Evolutionary conservation across 2,329 filamentous ascomycete species (phyloP), one percentile per base, ranked within the genome.

Genomic region (Annulohypoxylon truncatum): DNA sequence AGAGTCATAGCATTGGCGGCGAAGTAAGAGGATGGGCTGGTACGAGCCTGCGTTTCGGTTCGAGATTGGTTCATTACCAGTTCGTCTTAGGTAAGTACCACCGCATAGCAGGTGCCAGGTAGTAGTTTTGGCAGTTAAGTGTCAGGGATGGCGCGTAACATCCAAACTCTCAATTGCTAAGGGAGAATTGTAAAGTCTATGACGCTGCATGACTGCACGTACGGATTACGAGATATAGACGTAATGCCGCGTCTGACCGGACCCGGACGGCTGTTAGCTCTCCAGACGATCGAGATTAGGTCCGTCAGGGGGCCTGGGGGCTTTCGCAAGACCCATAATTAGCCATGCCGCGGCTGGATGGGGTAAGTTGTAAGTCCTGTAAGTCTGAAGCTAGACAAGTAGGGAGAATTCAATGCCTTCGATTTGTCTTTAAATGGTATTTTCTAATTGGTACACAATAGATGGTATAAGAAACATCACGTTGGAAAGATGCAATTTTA

Each of bases 221-320:
- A 65, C 48, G 52, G 56, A 47, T 64, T 65, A 65, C 61, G 54
- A 56, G 54, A 26, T 18, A 22, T 9, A 38, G 61, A 68, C 65
- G 65, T 65, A 68, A 68, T 68, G 53, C 56, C 61, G 53, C 53
- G 31, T 51, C 57, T 51, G 59, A 47, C 64, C 58, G 54, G 40
- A 18, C 38, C 48, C 58, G 35, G 31, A 57, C n/a, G 38, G 54
- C 44, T 65, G 33, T 54, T 47, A 24, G 42, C 56, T 47, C 44
- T 31, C 29, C 33, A 4, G 31, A 52, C 42, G 57, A 68, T 68
- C 65, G 65, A 68, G 65, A 68, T 68, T 57, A 55, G 48, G 12
- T 29, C 33, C 46, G 61, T 68, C 65, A 65, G 57, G 65, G 51
- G 61, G 53, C 15, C 29, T 22, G n/a, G n/a, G n/a, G n/a, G n/a